Percentiles rank a stretch among this genome's conserved stretches.
phyloP scores from a whole-genome alignment of 1,284 basidiomycete species.

The Trichosporon asahii region DNA sequence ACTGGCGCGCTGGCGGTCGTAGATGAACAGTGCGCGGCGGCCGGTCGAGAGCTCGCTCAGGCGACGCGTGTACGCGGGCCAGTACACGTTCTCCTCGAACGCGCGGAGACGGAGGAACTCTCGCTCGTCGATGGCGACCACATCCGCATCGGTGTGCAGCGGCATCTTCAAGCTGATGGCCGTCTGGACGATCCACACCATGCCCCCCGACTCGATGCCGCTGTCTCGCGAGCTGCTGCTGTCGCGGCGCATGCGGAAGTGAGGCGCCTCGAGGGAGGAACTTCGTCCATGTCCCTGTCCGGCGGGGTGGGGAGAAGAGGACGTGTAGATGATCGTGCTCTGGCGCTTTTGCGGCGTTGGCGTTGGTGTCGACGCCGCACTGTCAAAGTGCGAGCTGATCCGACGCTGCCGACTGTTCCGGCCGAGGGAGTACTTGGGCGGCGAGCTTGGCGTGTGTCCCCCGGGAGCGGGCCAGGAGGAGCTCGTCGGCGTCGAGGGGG shows the following conservation, averaged over 20 bases:
- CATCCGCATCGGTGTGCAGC: not conserved
- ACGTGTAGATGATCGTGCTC: conserved; percentile 5
- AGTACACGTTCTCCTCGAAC: conserved; percentile 6
- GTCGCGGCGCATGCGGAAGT: not conserved
- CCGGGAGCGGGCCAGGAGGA: not conserved
- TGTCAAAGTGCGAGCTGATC: not conserved
- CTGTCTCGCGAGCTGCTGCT: conserved; percentile 1
- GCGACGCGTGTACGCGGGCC: conserved; percentile 2
- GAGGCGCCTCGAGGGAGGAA: not conserved
- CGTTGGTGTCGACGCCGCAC: not conserved
- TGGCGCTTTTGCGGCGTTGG: not conserved
- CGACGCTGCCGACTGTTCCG: not conserved
- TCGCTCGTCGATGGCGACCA: conserved; percentile 2
- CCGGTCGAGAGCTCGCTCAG: not conserved
- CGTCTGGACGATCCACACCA: conserved; percentile 5
- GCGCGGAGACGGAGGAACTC: conserved; percentile 3
- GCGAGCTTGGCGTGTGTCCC: not conserved
- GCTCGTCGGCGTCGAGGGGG: not conserved
- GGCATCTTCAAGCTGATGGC: not conserved
- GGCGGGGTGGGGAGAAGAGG: not conserved
- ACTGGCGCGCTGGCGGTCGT: not conserved
- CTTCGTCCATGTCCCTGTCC: not conserved
- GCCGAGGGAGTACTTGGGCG: not conserved
- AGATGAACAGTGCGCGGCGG: conserved; percentile 3
- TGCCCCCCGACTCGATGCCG: not conserved